Evolutionary conservation across 805 yeast genomes (phyloP), one percentile per base, ranked within the genome.

Genomic region (Myxozyma mucilagina): DNA sequence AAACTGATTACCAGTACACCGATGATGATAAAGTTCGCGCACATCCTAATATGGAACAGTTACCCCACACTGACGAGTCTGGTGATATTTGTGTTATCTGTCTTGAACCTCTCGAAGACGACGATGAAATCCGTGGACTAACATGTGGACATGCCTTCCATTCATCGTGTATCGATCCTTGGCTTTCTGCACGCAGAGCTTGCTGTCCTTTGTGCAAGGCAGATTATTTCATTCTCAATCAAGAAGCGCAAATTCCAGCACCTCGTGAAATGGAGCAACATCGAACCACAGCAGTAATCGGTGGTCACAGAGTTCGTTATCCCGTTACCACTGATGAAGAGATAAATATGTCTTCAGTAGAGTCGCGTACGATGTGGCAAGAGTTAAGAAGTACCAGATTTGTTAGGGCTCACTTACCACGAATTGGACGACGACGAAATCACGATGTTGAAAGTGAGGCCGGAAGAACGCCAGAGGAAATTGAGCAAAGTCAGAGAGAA

Each of bases 91-190:
- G 96, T 77, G 91, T 93, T 11, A 86, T 89, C 65, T 89, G 96
- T 72, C 78, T 89, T 39, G 96, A 89, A 44, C 72, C 76, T 4
- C 79, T 87, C 57, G 87, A 83, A 64, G 81, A 81, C 53, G 84
- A 80, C 13, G 90, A 87, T 55, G 70, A 73, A 0, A 90, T 89
- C 1, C 81, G 96, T 53, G 90, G 90, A 0, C 78, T 90, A 47
- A 77, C 87, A 10, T 89, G 96, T 75, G 90, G 91, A 2, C 96
- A 89, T 73, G 90, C 87, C 1, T 89, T 85, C 79, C 96, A 89
- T 70, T 79, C 85, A 24, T 86, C 81, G 16, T 89, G 96, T 73
- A 80, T 90, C 56, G 90, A 87, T 65, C 92, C 92, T 1, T 89
- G 96, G 96, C 76, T 89, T 50, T 85, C 84, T 1, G 82, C 82